These are phyloP conservation scores for Ehretia macrophylla DNA, from an alignment of 257 asterid genomes.

Conservation along the genomic window DNA sequence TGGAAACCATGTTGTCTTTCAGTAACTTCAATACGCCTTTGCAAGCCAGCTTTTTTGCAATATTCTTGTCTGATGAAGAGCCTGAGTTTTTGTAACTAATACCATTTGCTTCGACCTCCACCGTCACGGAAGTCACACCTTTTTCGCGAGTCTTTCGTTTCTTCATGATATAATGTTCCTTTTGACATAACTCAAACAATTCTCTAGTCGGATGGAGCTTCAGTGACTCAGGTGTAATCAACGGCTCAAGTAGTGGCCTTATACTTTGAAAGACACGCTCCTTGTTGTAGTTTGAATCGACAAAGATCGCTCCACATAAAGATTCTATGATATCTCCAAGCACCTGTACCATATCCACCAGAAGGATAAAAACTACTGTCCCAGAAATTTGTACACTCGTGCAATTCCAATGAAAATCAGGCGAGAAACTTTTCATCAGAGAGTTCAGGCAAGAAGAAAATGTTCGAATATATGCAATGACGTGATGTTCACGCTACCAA, in stretches of 20 bases:
- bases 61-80: constrained; percentile 28
- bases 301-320: constrained; percentile 65
- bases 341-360: constrained; percentile 36
- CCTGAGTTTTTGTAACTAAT: constrained; percentile 19
- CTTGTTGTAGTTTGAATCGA: constrained; percentile 64
- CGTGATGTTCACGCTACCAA: too few species aligned
- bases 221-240: constrained; percentile 61
- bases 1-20: constrained; percentile 11
- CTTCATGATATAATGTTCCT: constrained; percentile 26
- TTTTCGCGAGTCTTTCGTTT: constrained; percentile 18
- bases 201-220: constrained; percentile 68
- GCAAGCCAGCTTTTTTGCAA: constrained; percentile 50
- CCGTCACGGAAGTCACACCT: constrained; percentile 26
- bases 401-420: too few species aligned
- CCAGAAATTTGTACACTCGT: too few species aligned
- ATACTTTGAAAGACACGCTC: constrained; percentile 46
- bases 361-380: too few species aligned
- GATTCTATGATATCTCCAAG: constrained; percentile 90
- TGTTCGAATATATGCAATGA: too few species aligned
- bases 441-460: too few species aligned
- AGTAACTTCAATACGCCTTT: constrained; percentile 41
- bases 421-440: too few species aligned
- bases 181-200: constrained; percentile 52
- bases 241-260: constrained; percentile 74
- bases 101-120: constrained; percentile 67